Base-by-base conservation (phyloP, 371 early-diverging fungal species). In the Capillidium heterosporum region DNA sequence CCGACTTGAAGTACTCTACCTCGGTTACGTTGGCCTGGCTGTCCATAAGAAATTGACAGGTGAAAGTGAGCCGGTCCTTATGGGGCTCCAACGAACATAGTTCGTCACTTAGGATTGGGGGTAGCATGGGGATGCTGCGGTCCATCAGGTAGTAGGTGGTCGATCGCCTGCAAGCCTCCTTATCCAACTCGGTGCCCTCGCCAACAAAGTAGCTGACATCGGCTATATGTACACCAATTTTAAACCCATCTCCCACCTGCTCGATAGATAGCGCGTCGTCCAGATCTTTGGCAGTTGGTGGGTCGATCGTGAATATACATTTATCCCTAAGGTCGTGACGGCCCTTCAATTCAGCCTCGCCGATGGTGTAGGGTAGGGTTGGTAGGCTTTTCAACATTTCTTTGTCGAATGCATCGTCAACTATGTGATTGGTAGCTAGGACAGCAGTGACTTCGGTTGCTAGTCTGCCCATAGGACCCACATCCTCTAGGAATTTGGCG, bases 251-350 rank as follows among this genome's bases (percentile, higher is more conserved):
- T 8, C 82, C 79, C 50, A 96, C 74, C 41, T 61, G 40, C 24
- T 74, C 61, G 0, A 85, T 84, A 65, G 98, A 99, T 32, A 99
- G 78, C 0, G 99, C 98, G 75, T 99, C 99, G 72, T 99, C 99
- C 60, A 99, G 97, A 80, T 99, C 99, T 2, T 96, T 95, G 81
- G 99, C 99, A 32, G 76, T 76, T 31, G 95, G 94, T 48, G 99
- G 99, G 82, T 99, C 99, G 60, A 99, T 98, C 65, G 89, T 90
- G 72, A 95, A 95, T 1, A 99, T 73, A 63, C 87, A 78, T 57
- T 90, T 58, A 43, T 77, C 62, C 47, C 98, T 73, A 53, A 92
- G 74, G 67, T 95, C 98, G 19, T 67, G 72, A 43, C 98, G 5
- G 19, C 42, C 17, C 24, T 23, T 32, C 29, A 52, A 2, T 27